phyloP scores from a whole-genome alignment of 164 flowering plant genomes.

The Sedum album region DNA sequence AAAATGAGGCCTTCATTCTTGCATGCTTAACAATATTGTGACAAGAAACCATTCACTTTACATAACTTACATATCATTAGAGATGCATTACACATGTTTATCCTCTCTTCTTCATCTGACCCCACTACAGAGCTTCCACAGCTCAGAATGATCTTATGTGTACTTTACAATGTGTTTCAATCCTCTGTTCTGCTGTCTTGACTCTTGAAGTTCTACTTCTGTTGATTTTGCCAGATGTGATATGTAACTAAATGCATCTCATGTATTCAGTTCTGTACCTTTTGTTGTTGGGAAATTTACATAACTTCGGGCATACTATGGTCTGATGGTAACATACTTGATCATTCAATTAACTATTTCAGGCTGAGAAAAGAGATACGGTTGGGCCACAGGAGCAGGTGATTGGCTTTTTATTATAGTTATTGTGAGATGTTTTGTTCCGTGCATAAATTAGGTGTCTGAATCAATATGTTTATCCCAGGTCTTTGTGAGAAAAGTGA shows the following conservation, averaged over 20 bases:
- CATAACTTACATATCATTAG: too few species aligned
- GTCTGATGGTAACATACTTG: background rate
- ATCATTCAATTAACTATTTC: background rate
- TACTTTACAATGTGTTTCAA: too few species aligned
- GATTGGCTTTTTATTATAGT: background rate
- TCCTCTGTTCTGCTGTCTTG: too few species aligned
- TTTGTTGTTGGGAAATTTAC: background rate
- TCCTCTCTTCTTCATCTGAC: too few species aligned
- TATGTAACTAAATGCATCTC: too few species aligned
- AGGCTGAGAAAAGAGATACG: conserved; percentile 1
- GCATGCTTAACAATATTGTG: background rate
- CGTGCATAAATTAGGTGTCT: background rate
- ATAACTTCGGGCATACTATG: background rate
- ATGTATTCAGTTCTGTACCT: too few species aligned
- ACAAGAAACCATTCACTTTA: background rate
- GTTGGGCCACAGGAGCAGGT: conserved; percentile 6
- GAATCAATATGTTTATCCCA: conserved; percentile 14
- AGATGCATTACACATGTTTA: background rate
- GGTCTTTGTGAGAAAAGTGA: conserved; percentile 84
- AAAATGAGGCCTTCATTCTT: background rate
- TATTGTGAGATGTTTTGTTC: background rate
- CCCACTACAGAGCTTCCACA: too few species aligned
- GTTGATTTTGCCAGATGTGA: too few species aligned
- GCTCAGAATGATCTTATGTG: background rate
- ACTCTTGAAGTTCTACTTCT: too few species aligned